Percentiles rank a stretch among this genome's conserved stretches.
phyloP scores from a whole-genome alignment of 345 rosid genomes.

The Diplotaxis tenuifolia region DNA sequence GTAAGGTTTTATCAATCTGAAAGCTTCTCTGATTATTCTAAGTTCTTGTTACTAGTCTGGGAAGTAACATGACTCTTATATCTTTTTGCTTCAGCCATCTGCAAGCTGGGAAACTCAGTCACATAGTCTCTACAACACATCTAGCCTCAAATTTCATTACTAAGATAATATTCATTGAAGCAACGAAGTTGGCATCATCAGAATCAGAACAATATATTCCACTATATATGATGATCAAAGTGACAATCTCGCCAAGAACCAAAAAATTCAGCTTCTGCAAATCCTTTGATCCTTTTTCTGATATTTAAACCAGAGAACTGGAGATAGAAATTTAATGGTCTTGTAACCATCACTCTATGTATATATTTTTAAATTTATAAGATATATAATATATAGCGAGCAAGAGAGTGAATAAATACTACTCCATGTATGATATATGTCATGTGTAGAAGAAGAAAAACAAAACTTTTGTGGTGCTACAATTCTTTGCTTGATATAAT shows the following conservation, averaged over 20 bases:
- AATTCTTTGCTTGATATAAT: too few species aligned
- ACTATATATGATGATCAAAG: background rate
- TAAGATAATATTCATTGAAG: conserved; percentile 17
- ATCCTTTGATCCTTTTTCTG: conserved; percentile 21
- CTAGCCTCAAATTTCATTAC: conserved; percentile 38
- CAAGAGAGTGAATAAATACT: too few species aligned
- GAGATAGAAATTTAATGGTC: conserved; percentile 22
- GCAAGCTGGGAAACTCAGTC: conserved; percentile 42
- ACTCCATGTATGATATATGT: too few species aligned
- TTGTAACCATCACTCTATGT: conserved; percentile 8
- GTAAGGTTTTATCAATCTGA: conserved; percentile 28
- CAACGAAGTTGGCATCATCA: background rate
- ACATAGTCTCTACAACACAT: conserved; percentile 35
- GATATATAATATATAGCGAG: too few species aligned
- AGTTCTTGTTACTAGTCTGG: background rate
- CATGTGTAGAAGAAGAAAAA: too few species aligned
- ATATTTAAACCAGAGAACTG: conserved; percentile 29
- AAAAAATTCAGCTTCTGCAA: background rate
- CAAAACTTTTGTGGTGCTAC: too few species aligned
- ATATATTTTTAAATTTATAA: too few species aligned
- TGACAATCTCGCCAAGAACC: background rate
- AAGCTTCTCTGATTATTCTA: background rate
- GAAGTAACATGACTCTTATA: conserved; percentile 16
- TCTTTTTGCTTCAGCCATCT: conserved; percentile 35
- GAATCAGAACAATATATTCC: background rate